Evolutionary conservation across 345 rosid genomes (phyloP).

Genomic region (Brassica incana): DNA sequence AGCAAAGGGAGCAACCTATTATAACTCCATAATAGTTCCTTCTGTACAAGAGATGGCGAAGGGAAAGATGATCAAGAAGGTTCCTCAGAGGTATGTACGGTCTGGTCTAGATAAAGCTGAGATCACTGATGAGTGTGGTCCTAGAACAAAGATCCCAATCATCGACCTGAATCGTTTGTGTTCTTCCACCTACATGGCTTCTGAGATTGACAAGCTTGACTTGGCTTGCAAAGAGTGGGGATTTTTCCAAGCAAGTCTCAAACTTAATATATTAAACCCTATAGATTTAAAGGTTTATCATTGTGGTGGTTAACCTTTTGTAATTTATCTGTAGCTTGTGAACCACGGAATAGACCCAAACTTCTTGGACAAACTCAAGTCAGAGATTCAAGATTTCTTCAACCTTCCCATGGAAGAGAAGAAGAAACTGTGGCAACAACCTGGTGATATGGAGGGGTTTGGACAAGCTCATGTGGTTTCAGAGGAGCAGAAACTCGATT

Average conservation of each 20-base stretch:
- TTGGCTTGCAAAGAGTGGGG: constrained; percentile 63
- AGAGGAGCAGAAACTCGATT: too few species aligned
- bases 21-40: constrained; percentile 18
- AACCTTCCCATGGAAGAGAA: too few species aligned
- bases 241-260: constrained; percentile 35
- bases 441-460: too few species aligned
- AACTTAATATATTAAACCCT: background rate
- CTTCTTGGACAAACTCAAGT: constrained; percentile 31
- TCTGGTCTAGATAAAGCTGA: constrained; percentile 17
- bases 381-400: constrained; percentile 5
- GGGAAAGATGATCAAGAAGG: background rate
- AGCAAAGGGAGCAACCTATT: background rate
- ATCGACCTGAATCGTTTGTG: constrained; percentile 22
- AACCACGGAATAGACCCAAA: constrained; percentile 30
- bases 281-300: background rate
- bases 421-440: too few species aligned
- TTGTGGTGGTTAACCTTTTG: background rate
- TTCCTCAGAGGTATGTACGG: constrained; percentile 24
- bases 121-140: background rate
- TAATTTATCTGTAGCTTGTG: constrained; percentile 22
- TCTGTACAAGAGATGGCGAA: constrained; percentile 36
- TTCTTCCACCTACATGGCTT: constrained; percentile 10
- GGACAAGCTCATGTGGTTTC: too few species aligned
- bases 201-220: constrained; percentile 43
- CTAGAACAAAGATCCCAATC: constrained; percentile 4